phyloP scores from a whole-genome alignment of 768 basidiomycete species.

The Hericium erinaceus region DNA sequence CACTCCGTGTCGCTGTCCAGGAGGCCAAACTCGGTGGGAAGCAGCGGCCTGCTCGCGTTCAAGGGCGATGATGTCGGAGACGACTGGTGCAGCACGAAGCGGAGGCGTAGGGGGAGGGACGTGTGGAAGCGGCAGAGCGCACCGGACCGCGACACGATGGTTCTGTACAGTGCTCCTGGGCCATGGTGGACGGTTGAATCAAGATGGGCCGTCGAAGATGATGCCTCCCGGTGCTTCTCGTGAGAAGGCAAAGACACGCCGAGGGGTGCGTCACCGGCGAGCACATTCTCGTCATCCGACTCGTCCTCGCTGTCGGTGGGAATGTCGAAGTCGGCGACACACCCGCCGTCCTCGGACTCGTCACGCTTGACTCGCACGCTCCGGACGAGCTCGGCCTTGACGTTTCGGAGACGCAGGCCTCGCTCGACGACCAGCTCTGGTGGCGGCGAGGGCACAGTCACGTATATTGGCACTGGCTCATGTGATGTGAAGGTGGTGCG shows the following conservation, averaged over 20 bases:
- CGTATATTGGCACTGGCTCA: constrained; percentile 71
- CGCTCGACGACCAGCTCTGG: constrained; percentile 57
- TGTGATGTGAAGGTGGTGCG: constrained; percentile 61
- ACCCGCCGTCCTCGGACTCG: constrained; percentile 3
- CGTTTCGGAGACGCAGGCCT: constrained; percentile 69
- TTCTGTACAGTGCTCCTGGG: constrained; percentile 21
- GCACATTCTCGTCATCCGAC: constrained; percentile 24
- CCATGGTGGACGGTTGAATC: constrained; percentile 21
- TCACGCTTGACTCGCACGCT: constrained; percentile 46
- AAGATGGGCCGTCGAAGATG: constrained; percentile 15
- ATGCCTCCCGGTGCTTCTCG: constrained; percentile 11
- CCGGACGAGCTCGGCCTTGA: constrained; percentile 72
- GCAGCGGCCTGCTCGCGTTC: constrained; percentile 34
- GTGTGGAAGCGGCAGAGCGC: constrained; percentile 89
- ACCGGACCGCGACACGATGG: constrained; percentile 74
- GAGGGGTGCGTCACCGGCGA: constrained; percentile 28
- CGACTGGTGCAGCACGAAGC: constrained; percentile 71
- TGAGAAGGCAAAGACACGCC: constrained; percentile 18
- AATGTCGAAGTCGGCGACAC: constrained; percentile 11
- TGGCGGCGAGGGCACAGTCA: constrained; percentile 70
- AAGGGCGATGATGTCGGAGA: constrained; percentile 39
- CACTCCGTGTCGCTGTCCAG: constrained; percentile 55
- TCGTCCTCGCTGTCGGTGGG: constrained; percentile 13
- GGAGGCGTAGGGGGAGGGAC: constrained; percentile 58
- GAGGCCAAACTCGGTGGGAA: constrained; percentile 33